Conservation (phyloP, 805 yeast genomes). For the Lipomyces oligophaga region DNA sequence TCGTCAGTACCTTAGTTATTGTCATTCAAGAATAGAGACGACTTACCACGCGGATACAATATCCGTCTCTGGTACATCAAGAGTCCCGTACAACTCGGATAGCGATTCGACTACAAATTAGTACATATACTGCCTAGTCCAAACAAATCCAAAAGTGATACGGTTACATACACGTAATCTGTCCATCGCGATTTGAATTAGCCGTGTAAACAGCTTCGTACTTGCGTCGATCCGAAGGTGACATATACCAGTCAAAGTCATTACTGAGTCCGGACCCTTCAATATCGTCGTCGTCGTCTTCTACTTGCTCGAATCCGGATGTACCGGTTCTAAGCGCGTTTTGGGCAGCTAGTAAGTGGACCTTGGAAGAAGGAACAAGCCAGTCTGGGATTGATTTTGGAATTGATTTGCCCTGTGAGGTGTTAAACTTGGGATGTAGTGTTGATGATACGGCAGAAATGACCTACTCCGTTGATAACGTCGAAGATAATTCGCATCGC, state of each 20-base stretch:
- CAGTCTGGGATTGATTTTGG: conserved; percentile 81
- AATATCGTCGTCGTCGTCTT: conserved; percentile 46
- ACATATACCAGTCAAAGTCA: conserved; percentile 93
- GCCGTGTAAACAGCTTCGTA: conserved; percentile 76
- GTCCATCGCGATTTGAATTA: conserved; percentile 72
- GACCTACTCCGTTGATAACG: conserved; percentile 67
- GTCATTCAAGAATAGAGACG: background rate
- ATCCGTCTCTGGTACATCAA: conserved; percentile 80
- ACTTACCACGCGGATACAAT: conserved; percentile 76
- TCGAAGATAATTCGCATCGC: conserved; percentile 96
- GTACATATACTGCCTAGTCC: background rate
- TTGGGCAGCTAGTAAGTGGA: conserved; percentile 81
- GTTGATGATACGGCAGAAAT: background rate
- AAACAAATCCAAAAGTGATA: background rate
- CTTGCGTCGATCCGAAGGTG: conserved; percentile 75
- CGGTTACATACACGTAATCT: conserved; percentile 51
- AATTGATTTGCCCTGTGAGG: conserved; percentile 41
- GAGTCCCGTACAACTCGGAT: conserved; percentile 61
- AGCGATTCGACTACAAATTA: conserved; percentile 51
- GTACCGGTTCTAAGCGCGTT: conserved; percentile 49
- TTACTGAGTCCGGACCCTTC: conserved; percentile 62
- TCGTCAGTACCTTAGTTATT: background rate
- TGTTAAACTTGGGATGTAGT: background rate
- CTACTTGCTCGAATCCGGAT: conserved; percentile 14
- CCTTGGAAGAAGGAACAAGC: conserved; percentile 88